Evolutionary conservation across 2,329 filamentous ascomycete species (phyloP).

Genomic region (Pseudocercospora pini-densiflorae): DNA sequence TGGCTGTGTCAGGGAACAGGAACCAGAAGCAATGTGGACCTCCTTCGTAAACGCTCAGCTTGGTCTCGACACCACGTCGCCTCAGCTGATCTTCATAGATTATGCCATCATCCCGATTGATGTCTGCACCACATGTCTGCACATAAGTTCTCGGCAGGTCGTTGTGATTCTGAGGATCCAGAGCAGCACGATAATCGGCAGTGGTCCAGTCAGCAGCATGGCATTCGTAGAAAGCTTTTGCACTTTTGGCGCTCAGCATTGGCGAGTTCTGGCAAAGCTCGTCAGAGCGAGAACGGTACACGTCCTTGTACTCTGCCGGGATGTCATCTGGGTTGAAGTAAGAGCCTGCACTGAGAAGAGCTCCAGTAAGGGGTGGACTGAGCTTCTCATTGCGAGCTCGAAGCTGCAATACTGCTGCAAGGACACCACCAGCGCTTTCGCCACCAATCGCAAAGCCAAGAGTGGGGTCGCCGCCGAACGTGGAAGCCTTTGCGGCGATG

Average conservation of each 20-base stretch:
- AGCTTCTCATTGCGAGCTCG: constrained; percentile 45
- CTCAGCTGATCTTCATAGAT: constrained; percentile 18
- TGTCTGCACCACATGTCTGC: constrained; percentile 25
- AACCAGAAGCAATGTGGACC: constrained; percentile 47
- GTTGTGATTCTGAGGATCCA: constrained; percentile 13
- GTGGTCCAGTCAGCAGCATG: constrained; percentile 16
- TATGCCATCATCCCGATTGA: constrained; percentile 25
- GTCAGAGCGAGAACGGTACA: constrained; percentile 44
- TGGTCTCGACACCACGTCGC: constrained; percentile 22
- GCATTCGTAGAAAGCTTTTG: constrained; percentile 19
- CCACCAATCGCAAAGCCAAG: constrained; percentile 54
- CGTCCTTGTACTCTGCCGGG: constrained; percentile 43
- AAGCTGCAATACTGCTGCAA: constrained; percentile 51
- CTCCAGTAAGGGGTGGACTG: constrained; percentile 50
- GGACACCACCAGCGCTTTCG: constrained; percentile 55
- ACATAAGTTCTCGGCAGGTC: constrained; percentile 22
- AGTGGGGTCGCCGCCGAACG: constrained; percentile 46
- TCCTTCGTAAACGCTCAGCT: constrained; percentile 23
- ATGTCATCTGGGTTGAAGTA: constrained; percentile 31
- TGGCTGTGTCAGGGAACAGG: constrained; percentile 34
- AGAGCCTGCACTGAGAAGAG: constrained; percentile 47
- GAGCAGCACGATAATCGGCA: constrained; percentile 14
- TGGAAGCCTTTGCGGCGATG: constrained; percentile 46
- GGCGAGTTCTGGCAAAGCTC: constrained; percentile 41
- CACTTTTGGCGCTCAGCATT: constrained; percentile 15